Evolutionary conservation across 257 asterid species (phyloP).

Genomic region (Capsicum baccatum): DNA sequence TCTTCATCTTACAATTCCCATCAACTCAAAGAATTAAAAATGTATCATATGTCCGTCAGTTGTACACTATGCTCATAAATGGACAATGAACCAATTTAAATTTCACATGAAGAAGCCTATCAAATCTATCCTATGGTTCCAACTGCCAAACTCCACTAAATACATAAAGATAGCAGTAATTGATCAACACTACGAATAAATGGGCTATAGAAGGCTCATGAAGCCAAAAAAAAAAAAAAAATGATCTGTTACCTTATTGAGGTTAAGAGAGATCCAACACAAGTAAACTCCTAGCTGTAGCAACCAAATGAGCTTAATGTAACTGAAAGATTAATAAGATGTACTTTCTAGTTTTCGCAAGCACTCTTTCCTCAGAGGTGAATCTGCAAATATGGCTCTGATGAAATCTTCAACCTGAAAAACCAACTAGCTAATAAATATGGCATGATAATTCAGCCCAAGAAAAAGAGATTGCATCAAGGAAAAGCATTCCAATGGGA

Average conservation of each 20-base stretch:
- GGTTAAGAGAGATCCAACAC: conserved; percentile 9
- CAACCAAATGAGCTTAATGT: background rate
- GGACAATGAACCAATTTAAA: background rate
- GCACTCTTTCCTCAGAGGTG: conserved; percentile 90
- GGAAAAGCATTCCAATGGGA: background rate
- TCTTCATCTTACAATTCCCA: background rate
- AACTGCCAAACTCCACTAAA: conserved; percentile 17
- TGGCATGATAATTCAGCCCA: background rate
- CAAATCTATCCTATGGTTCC: background rate
- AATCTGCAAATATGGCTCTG: conserved; percentile 86
- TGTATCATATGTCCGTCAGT: background rate
- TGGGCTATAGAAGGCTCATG: background rate
- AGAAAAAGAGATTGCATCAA: conserved; percentile 3
- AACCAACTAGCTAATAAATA: conserved; percentile 25
- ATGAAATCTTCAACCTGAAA: conserved; percentile 82
- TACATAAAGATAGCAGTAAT: background rate
- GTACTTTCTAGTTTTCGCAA: conserved; percentile 63
- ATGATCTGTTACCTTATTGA: background rate
- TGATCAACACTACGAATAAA: background rate
- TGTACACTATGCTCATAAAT: background rate
- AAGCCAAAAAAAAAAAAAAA: background rate
- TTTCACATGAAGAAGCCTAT: background rate
- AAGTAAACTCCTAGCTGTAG: conserved; percentile 1
- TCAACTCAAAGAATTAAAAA: background rate
- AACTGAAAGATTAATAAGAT: conserved; percentile 9